Evolutionary conservation across 345 rosid species (phyloP).

Genomic region (Nephelium lappaceum): DNA sequence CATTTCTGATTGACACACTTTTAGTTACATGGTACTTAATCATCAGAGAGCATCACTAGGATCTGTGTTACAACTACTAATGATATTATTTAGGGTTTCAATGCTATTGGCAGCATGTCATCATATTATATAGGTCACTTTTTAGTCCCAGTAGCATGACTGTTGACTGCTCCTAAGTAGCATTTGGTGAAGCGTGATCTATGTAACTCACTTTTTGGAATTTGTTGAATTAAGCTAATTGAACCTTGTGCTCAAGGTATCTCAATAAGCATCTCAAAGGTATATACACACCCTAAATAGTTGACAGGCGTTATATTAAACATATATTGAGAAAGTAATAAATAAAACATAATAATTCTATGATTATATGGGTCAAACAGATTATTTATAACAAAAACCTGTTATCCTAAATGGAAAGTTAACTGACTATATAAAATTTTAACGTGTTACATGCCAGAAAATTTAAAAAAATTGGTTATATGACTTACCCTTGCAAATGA

Average conservation of each 20-base stretch:
- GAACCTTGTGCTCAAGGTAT: background rate
- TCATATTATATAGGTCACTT: background rate
- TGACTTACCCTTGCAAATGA: constrained; percentile 77
- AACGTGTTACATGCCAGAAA: background rate
- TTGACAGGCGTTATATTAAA: background rate
- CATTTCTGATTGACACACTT: background rate
- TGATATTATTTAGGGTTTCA: background rate
- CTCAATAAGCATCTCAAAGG: too few relatives aligned
- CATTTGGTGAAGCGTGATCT: background rate
- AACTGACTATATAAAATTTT: background rate
- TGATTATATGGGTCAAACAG: background rate
- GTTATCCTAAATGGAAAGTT: background rate
- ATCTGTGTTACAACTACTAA: background rate
- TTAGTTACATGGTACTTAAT: constrained; percentile 1
- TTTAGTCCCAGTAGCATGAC: background rate
- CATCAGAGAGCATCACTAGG: background rate
- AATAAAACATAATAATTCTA: background rate
- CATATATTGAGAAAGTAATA: background rate
- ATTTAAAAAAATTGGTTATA: background rate
- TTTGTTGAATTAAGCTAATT: background rate
- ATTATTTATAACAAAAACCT: background rate
- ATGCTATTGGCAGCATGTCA: background rate
- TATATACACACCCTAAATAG: background rate
- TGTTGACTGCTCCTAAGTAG: too few relatives aligned
- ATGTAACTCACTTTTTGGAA: background rate